Evolutionary conservation across 371 early-diverging fungal genomes (phyloP), one percentile per base, ranked within the genome.

Genomic region (Paraphysoderma sedebokerense): DNA sequence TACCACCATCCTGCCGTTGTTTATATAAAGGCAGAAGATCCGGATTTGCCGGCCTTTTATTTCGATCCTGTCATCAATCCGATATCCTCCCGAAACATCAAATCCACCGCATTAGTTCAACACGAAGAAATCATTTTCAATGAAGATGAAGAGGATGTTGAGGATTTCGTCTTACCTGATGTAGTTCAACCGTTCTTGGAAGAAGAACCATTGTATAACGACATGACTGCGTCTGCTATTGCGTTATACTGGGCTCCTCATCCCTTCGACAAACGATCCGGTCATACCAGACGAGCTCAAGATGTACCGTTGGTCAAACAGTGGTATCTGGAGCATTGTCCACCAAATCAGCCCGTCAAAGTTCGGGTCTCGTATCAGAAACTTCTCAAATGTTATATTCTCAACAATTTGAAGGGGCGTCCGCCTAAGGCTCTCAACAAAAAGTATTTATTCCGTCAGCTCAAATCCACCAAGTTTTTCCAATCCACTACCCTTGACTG

Each of bases 341-440:
- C 96, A 20, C 76, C 85, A 19, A 82, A 79, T 27, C 82, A 88
- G 62, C 97, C 96, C 17, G 91, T 92, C 54, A 98, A 98, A 63
- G 90, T 93, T 42, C 85, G 97, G 26, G 95, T 96, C 5, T 95
- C 96, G 0, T 96, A 96, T 61, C 96, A 98, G 61, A 96, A 93
- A 67, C 65, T 98, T 44, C 70, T 98, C 48, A 76, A 84, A 55
- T 79, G 77, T 58, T 92, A 85, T 52, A 90, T 96, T 7, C 66
- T 87, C 51, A 92, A 92, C 50, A 82, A 81, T 2, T 71, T 95
- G 29, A 79, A 84, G 40, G 77, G 85, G 50, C 81, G 87, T 34
- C 79, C 77, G 31, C 92, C 92, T 26, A 85, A 87, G 54, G 74
- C 93, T 1, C 65, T 85, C 50, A 85, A 77, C 62, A 92, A 92